phyloP scores from a whole-genome alignment of 805 yeast genomes.

The Metschnikowia noctiluminum region DNA sequence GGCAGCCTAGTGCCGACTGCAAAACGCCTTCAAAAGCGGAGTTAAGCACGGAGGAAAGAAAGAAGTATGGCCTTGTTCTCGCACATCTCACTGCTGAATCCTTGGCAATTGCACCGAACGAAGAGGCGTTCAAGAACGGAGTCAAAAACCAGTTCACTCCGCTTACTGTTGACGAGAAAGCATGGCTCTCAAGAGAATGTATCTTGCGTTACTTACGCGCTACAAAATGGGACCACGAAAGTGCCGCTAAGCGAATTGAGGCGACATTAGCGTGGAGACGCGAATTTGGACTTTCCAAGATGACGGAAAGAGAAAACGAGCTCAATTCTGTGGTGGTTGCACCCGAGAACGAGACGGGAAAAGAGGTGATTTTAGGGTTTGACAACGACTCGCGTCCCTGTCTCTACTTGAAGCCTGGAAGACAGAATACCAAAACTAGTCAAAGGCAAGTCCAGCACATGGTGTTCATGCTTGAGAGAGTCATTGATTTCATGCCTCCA shows the following conservation, averaged over 20 bases:
- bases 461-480: conserved; percentile 89
- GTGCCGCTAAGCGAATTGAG: conserved; percentile 71
- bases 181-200: conserved; percentile 94
- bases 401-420: conserved; percentile 85
- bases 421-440: conserved; percentile 91
- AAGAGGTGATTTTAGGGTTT: conserved; percentile 85
- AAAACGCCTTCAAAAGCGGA: conserved; percentile 47
- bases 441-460: conserved; percentile 93
- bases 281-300: conserved; percentile 66
- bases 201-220: conserved; percentile 87
- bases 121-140: conserved; percentile 43
- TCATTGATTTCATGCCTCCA: conserved; percentile 90
- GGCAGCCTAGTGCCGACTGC: conserved; percentile 47
- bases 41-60: conserved; percentile 53
- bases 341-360: conserved; percentile 85
- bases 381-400: conserved; percentile 92
- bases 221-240: conserved; percentile 78
- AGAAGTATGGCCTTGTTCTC: conserved; percentile 60
- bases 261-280: conserved; percentile 90
- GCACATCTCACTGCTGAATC: conserved; percentile 56
- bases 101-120: conserved; percentile 48
- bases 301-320: conserved; percentile 41
- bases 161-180: conserved; percentile 54
- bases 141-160: conserved; percentile 28
- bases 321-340: conserved; percentile 54